phyloP scores from a whole-genome alignment of 257 asterid species.

The Solanum peruvianum region DNA sequence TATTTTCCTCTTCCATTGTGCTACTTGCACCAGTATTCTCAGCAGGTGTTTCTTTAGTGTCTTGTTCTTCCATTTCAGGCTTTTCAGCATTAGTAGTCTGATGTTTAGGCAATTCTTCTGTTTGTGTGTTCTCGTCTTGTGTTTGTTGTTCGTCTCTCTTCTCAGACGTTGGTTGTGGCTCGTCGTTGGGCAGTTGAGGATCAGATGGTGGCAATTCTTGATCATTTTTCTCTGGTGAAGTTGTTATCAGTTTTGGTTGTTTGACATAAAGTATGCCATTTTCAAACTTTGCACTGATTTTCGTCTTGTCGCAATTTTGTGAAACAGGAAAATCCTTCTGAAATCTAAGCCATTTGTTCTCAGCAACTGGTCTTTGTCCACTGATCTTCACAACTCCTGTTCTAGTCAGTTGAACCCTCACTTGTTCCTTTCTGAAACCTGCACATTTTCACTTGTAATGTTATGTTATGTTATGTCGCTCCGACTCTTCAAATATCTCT shows the following conservation, averaged over 20 bases:
- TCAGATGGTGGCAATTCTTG: slow-evolving; percentile 2
- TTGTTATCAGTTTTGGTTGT: slow-evolving; percentile 37
- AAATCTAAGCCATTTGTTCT: slow-evolving; percentile 25
- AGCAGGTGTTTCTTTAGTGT: background rate
- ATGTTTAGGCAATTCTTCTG: background rate
- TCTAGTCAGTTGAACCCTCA: slow-evolving; percentile 40
- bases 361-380: slow-evolving; percentile 30
- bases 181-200: background rate
- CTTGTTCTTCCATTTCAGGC: background rate
- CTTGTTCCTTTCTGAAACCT: slow-evolving; percentile 55
- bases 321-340: slow-evolving; percentile 43
- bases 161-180: background rate
- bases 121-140: background rate
- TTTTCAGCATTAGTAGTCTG: background rate
- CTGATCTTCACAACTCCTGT: slow-evolving; percentile 35
- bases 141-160: background rate
- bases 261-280: slow-evolving; percentile 34
- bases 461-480: background rate
- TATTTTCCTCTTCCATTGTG: background rate
- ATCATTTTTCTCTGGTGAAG: slow-evolving; percentile 17
- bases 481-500: background rate
- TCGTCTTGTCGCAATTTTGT: slow-evolving; percentile 28
- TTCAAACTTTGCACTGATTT: slow-evolving; percentile 57
- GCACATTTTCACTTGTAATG: background rate
- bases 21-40: background rate